phyloP scores from a whole-genome alignment of 2,329 filamentous ascomycete genomes.

The Tympanopsis confertula region DNA sequence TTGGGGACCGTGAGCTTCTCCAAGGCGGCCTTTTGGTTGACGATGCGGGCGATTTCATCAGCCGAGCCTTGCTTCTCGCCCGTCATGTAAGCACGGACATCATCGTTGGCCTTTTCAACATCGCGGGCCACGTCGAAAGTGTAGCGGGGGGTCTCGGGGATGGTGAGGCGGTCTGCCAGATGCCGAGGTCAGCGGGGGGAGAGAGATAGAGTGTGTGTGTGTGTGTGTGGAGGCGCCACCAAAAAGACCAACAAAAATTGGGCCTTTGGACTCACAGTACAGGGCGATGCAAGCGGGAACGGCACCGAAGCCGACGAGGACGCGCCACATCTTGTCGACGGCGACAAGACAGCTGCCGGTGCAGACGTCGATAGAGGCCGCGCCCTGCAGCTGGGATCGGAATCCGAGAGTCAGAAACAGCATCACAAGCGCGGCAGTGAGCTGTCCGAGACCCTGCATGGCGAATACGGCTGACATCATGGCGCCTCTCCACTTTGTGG shows the following conservation, averaged over 20 bases:
- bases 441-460: constrained; percentile 77
- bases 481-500: constrained; percentile 72
- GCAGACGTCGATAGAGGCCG: constrained; percentile 41
- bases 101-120: constrained; percentile 60
- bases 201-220: too few relatives aligned
- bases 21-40: constrained; percentile 35
- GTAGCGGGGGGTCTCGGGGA: constrained; percentile 79
- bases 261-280: constrained; percentile 53
- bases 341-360: constrained; percentile 52
- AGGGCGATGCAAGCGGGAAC: constrained; percentile 71
- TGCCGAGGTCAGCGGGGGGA: too few relatives aligned
- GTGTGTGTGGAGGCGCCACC: too few relatives aligned
- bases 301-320: constrained; percentile 69
- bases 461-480: constrained; percentile 83
- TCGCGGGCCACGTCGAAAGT: constrained; percentile 73
- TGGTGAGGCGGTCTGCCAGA: constrained; percentile 50
- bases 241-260: too few relatives aligned
- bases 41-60: constrained; percentile 54
- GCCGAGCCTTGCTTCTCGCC: constrained; percentile 48
- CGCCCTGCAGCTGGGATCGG: constrained; percentile 45
- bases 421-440: constrained; percentile 63
- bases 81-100: constrained; percentile 63
- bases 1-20: constrained; percentile 51
- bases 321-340: constrained; percentile 81
- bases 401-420: constrained; percentile 65